Percentiles rank a stretch among this genome's conserved stretches.
These are phyloP conservation scores for Aspergillus coremiiformis DNA, from an alignment of 495 filamentous ascomycete species.

Conservation along the genomic window DNA sequence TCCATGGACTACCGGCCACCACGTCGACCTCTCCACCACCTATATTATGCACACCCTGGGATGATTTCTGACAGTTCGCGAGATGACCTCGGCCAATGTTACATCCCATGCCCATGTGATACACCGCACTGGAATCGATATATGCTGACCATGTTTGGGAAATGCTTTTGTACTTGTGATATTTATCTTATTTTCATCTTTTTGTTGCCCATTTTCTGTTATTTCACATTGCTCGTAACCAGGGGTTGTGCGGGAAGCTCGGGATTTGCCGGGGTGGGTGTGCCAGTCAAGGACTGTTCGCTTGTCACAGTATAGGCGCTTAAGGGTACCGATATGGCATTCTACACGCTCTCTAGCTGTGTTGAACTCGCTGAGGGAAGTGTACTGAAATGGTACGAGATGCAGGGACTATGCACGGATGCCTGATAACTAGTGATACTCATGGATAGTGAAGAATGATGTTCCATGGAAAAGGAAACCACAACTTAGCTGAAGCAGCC, in stretches of 20 bases:
- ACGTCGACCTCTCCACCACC: background rate
- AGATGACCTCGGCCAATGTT: slow-evolving; percentile 1
- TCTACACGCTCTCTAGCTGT: background rate
- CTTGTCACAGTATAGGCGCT: background rate
- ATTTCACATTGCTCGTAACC: background rate
- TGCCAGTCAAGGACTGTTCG: background rate
- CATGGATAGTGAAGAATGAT: background rate
- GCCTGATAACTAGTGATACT: background rate
- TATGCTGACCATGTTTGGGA: slow-evolving; percentile 7
- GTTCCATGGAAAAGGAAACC: background rate
- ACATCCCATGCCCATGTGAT: background rate
- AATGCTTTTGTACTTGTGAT: slow-evolving; percentile 2
- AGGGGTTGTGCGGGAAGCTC: background rate
- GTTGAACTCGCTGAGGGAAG: background rate
- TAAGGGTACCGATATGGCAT: background rate
- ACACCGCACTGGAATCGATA: slow-evolving; percentile 3
- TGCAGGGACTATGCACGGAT: background rate
- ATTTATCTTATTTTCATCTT: slow-evolving; percentile 7
- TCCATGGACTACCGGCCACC: background rate
- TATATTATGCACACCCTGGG: slow-evolving; percentile 6
- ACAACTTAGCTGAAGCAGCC: background rate
- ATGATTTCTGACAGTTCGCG: background rate
- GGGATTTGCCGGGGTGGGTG: background rate
- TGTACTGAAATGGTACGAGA: background rate
- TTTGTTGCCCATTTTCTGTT: slow-evolving; percentile 1